A percentile compares a stretch with the other conserved stretches of the same genome.
Evolutionary conservation across 176 grass and related monocot species (phyloP).

Genomic region (Cymbopogon citratus): DNA sequence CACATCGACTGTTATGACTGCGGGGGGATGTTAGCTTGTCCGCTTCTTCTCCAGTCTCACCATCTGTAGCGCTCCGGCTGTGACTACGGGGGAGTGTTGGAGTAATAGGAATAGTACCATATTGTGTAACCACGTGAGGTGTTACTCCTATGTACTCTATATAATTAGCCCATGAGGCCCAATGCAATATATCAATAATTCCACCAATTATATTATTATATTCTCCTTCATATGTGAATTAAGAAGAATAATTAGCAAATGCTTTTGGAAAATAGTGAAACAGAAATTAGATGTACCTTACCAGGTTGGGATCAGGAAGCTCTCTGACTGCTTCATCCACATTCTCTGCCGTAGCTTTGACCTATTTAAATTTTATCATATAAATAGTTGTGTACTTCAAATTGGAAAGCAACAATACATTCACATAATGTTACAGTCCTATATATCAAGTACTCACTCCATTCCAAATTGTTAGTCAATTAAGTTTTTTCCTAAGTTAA

Average conservation of each 20-base stretch:
- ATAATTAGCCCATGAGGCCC: too few relatives aligned
- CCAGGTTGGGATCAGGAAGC: conserved; percentile 96
- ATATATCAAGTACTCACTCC: neutral
- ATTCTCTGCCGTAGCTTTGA: conserved; percentile 98
- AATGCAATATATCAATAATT: too few relatives aligned
- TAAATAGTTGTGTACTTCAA: neutral
- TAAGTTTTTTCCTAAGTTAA: neutral
- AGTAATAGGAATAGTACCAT: too few relatives aligned
- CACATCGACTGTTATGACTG: too few relatives aligned
- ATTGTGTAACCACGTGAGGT: too few relatives aligned
- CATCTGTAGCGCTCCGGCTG: too few relatives aligned
- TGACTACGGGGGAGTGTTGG: too few relatives aligned
- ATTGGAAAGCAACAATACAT: conserved; percentile 8
- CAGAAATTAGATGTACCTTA: conserved; percentile 84
- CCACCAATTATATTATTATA: too few relatives aligned
- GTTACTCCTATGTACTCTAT: too few relatives aligned
- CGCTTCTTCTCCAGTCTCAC: too few relatives aligned
- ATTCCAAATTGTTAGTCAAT: neutral
- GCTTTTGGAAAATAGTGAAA: conserved; percentile 22
- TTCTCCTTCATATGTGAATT: neutral
- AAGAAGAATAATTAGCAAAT: neutral
- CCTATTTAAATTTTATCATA: conserved; percentile 43
- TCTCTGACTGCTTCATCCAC: conserved; percentile 95
- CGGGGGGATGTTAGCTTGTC: too few relatives aligned
- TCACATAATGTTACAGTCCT: neutral